phyloP scores from a whole-genome alignment of 176 grass and related monocot genomes.

The Eragrostis nindensis region DNA sequence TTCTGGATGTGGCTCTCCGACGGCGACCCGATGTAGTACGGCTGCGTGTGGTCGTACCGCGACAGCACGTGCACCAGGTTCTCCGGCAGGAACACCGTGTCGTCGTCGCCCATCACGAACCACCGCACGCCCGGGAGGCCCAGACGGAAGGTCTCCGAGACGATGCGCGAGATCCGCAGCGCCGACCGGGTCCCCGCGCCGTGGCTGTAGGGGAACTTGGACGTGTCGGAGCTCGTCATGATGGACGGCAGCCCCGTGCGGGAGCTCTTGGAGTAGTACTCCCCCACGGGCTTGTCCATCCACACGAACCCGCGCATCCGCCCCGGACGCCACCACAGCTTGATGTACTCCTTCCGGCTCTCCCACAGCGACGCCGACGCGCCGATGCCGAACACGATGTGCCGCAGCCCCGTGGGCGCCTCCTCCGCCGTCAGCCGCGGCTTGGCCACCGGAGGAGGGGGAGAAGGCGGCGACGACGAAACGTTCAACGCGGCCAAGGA shows the following conservation, averaged over 20 bases:
- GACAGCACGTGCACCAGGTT: slow-evolving; percentile 91
- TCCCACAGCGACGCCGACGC: slow-evolving; percentile 82
- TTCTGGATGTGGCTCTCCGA: slow-evolving; percentile 98
- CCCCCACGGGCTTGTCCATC: slow-evolving; percentile 84
- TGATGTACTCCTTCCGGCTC: slow-evolving; percentile 91
- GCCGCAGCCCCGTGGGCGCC: slow-evolving; percentile 63
- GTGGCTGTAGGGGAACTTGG: slow-evolving; percentile 91
- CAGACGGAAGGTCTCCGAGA: slow-evolving; percentile 85
- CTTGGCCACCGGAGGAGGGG: neutral
- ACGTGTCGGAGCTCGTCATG: slow-evolving; percentile 75
- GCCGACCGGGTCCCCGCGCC: slow-evolving; percentile 75
- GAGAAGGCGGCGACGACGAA: neutral
- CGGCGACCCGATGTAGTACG: slow-evolving; percentile 89
- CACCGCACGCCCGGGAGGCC: slow-evolving; percentile 68
- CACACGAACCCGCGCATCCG: slow-evolving; percentile 94
- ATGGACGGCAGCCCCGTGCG: slow-evolving; percentile 62
- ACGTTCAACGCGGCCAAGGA: slow-evolving; percentile 13
- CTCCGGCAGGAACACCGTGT: slow-evolving; percentile 93
- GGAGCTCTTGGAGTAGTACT: slow-evolving; percentile 66
- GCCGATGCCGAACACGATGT: slow-evolving; percentile 94
- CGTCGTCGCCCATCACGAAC: slow-evolving; percentile 99
- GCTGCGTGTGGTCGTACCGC: slow-evolving; percentile 76
- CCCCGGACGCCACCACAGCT: slow-evolving; percentile 83
- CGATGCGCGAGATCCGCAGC: slow-evolving; percentile 88
- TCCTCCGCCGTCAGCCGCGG: slow-evolving; percentile 34